Conservation (phyloP, 305 asterid genomes). For the Rubia balearica region DNA sequence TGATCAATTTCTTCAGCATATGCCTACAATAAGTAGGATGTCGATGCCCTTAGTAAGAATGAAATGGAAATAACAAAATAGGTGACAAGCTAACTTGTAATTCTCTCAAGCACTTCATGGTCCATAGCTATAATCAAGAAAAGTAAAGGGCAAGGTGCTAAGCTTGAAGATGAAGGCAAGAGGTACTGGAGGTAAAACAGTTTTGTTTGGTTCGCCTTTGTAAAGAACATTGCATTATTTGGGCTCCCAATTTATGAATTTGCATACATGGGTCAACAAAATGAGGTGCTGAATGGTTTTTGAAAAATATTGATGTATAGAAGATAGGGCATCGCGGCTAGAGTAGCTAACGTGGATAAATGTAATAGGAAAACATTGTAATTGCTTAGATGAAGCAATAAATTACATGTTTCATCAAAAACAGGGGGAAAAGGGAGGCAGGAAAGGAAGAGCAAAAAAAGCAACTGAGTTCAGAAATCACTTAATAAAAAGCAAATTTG, state of each 20-base stretch:
- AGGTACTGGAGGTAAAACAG: not conserved
- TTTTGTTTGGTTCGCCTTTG: not conserved
- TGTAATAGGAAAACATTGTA: too few species aligned
- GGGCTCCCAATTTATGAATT: too few species aligned
- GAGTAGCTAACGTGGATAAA: too few species aligned
- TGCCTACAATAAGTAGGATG: constrained; percentile 41
- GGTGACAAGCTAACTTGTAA: not conserved
- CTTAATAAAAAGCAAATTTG: not conserved
- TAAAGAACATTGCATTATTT: too few species aligned
- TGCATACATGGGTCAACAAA: too few species aligned
- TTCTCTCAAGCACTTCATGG: not conserved
- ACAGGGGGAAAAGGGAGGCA: not conserved
- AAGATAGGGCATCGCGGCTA: too few species aligned
- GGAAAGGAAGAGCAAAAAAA: not conserved
- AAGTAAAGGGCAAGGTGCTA: not conserved
- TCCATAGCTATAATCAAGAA: not conserved
- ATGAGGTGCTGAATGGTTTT: too few species aligned
- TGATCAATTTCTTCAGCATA: constrained; percentile 83
- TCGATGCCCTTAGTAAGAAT: constrained; percentile 2
- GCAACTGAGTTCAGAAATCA: not conserved
- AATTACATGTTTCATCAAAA: not conserved
- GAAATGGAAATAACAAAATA: not conserved
- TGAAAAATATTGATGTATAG: too few species aligned
- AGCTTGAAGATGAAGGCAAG: too few species aligned
- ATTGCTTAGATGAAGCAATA: not conserved